Base-by-base conservation (phyloP, 2,329 filamentous ascomycete genomes). In the Claviceps citrina region DNA sequence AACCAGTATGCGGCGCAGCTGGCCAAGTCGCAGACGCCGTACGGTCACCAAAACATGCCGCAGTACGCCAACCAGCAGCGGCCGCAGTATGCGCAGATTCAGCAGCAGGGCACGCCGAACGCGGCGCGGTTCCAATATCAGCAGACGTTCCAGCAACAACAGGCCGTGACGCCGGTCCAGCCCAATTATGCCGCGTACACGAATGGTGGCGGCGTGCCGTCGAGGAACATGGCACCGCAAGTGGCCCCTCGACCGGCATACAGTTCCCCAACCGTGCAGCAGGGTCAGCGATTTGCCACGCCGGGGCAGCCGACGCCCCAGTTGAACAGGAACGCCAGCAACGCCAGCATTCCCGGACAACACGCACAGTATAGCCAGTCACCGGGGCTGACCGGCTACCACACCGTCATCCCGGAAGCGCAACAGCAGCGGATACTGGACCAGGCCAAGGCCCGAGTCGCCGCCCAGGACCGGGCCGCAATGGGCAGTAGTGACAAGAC, bases 381-480 rank as follows among this genome's bases (percentile, higher is more conserved):
- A 42, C 53, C 58, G 19, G 62, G 60, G 13, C 52, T 63, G 4
- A 61, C 64, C 3, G 66, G 66, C 25, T 70, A 68, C 42, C 64
- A 67, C 35, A 68, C 64, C 5, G 64, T 68, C 35, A 67, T 68
- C 49, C 61, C 63, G 28, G 65, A 68, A 46, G 61, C 62, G 13
- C 65, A 69, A 43, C 67, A 70, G 48, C 64, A 67, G 49, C 63
- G 66, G 40, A 63, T 68, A 35, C 55, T 68, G 51, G 67, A 71
- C 39, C 67, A 71, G 51, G 66, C 68, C 7, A 65, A 67, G 40
- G 67, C 65, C 3, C 55, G 66, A 20, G 61, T 64, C 12, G 64
- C 64, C 13, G 64, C 65, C 0, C 63, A 66, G 38, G 62, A 66
- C 44, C 57, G 62, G 22, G 59, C 59, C 18, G 54, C 55, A 43